phyloP scores from a whole-genome alignment of 441 rosid species.

The Bruguiera hainesii region DNA sequence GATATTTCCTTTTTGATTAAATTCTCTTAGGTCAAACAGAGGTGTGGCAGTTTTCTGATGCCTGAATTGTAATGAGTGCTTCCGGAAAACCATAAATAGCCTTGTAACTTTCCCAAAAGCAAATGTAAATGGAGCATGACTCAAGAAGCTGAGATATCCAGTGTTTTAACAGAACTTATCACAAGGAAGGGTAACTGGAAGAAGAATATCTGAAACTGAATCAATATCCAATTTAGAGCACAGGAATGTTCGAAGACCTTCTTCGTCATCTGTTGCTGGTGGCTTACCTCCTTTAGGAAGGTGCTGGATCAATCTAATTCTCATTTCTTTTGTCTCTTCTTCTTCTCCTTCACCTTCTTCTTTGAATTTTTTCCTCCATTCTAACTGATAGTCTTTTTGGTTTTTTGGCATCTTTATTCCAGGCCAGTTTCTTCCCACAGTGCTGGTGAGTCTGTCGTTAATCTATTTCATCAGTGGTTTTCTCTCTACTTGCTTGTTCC shows the following conservation, averaged over 20 bases:
- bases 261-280: conserved; percentile 74
- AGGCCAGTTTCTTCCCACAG: conserved; percentile 64
- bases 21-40: conserved; percentile 12
- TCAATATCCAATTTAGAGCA: conserved; percentile 61
- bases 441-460: conserved; percentile 55
- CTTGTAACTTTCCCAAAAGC: too few species aligned
- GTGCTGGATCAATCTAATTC: conserved; percentile 32
- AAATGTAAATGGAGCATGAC: too few species aligned
- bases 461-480: conserved; percentile 5
- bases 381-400: background rate
- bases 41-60: conserved; percentile 2
- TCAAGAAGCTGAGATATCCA: too few species aligned
- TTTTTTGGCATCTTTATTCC: conserved; percentile 14
- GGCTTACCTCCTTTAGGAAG: conserved; percentile 92
- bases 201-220: conserved; percentile 63
- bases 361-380: background rate
- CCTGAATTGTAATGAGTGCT: too few species aligned
- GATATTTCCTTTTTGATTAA: conserved; percentile 6
- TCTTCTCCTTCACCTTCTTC: background rate
- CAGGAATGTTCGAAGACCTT: conserved; percentile 67
- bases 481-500: conserved; percentile 3
- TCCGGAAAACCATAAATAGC: too few species aligned
- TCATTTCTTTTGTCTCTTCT: conserved; percentile 11
- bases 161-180: conserved; percentile 54
- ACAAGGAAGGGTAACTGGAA: conserved; percentile 59